phyloP scores from a whole-genome alignment of 371 early-diverging fungal species.

The Funneliformis caledonium region DNA sequence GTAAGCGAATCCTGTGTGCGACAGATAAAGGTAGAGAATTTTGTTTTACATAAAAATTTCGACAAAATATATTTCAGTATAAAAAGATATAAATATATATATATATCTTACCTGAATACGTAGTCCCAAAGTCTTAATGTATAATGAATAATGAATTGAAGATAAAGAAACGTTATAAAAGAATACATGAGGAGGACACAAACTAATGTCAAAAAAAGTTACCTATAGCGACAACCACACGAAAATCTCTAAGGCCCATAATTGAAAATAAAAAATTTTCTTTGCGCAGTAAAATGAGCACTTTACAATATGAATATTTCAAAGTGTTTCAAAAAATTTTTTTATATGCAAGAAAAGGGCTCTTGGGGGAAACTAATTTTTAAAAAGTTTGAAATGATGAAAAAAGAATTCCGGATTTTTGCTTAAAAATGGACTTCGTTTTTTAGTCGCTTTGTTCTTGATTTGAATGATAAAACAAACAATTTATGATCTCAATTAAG shows the following conservation, averaged over 20 bases:
- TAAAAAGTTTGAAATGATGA: too few relatives aligned
- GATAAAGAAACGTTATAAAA: neutral
- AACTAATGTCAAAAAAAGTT: neutral
- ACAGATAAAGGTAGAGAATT: neutral
- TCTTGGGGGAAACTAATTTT: too few relatives aligned
- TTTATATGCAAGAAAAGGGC: too few relatives aligned
- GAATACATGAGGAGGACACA: neutral
- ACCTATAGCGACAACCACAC: constrained; percentile 31
- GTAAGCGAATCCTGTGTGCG: constrained; percentile 22
- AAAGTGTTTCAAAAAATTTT: too few relatives aligned
- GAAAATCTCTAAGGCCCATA: constrained; percentile 14
- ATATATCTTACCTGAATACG: constrained; percentile 18
- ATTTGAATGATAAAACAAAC: too few relatives aligned
- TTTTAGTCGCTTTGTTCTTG: too few relatives aligned
- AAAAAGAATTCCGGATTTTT: too few relatives aligned
- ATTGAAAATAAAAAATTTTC: neutral
- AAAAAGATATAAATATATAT: neutral
- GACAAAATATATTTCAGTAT: neutral
- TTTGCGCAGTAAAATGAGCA: neutral
- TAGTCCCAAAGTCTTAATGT: constrained; percentile 32
- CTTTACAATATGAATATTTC: neutral
- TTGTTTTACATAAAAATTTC: neutral
- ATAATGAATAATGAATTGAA: too few relatives aligned
- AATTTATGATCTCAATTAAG: too few relatives aligned
- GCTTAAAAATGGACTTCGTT: too few relatives aligned